Percentiles rank a stretch among this genome's conserved stretches.
Conservation (phyloP, 805 yeast genomes). For the Wickerhamomyces xylosicus region DNA sequence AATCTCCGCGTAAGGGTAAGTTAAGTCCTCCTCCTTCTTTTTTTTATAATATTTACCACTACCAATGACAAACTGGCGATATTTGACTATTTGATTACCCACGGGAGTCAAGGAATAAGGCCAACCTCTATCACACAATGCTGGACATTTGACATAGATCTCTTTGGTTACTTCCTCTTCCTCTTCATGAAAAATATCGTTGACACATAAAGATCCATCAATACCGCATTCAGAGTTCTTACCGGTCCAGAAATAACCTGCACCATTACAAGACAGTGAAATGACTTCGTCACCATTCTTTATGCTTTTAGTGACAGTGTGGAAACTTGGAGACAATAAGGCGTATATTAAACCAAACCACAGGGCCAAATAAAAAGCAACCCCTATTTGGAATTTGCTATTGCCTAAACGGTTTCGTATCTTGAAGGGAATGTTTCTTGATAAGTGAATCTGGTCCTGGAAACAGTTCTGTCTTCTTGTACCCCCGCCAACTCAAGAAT, state of each 20-base stretch:
- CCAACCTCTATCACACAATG: constrained; percentile 74
- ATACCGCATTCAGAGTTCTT: constrained; percentile 70
- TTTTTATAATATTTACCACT: constrained; percentile 52
- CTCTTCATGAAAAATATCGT: constrained; percentile 31
- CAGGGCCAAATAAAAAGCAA: constrained; percentile 2
- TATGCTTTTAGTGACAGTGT: constrained; percentile 4
- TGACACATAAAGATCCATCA: constrained; percentile 32
- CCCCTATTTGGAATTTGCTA: background rate
- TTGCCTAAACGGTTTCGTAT: constrained; percentile 16
- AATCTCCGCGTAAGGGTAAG: constrained; percentile 78
- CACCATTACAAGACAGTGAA: constrained; percentile 38
- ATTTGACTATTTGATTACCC: constrained; percentile 58
- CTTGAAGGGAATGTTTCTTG: constrained; percentile 35
- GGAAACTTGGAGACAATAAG: constrained; percentile 5
- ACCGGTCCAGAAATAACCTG: constrained; percentile 56
- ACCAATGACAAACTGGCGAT: constrained; percentile 66
- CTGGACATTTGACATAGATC: constrained; percentile 71
- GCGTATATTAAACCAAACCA: constrained; percentile 9
- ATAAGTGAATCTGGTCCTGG: too few species aligned
- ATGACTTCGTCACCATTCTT: constrained; percentile 9
- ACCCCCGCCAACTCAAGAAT: too few species aligned
- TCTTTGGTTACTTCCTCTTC: constrained; percentile 33
- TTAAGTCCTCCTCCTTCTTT: constrained; percentile 20
- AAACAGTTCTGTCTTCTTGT: too few species aligned
- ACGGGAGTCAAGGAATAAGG: constrained; percentile 67